Base-by-base conservation (phyloP, 208 protist species). In the Wallacemonas rigidus region DNA sequence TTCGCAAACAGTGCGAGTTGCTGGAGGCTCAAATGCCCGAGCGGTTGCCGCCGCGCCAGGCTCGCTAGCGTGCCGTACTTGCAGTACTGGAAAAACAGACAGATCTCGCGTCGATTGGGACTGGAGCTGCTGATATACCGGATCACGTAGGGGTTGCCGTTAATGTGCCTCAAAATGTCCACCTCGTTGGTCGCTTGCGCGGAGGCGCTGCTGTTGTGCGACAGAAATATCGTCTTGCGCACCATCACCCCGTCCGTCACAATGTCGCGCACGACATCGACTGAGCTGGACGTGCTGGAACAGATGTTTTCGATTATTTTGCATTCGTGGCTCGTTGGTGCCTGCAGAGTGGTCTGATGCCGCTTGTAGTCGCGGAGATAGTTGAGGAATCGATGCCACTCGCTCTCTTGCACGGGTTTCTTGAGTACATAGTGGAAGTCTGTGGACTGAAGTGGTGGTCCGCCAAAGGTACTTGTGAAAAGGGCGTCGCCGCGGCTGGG, bases 71-170 rank as follows among this genome's bases (percentile, higher is more conserved):
- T 72, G 15, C 85, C 81, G 65, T 57, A 70, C 40, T 76, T 75
- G 69, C 87, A 92, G 74, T 81, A 87, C 72, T 88, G 79, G 14
- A 90, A 82, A 35, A 79, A 78, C 48, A 92, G 84, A 57, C 82
- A 86, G 17, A 87, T 74, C 48, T 82, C 60, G 50, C 44, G 51
- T 5, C 65, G 70, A 38, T 17, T 72, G 1, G 71, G 70, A 0
- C 51, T 60, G 50, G 75, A 83, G 60, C 72, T 75, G 35, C 73
- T 73, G 15, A 82, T 61, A 67, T 83, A 93, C 5, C 81, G 12
- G 4, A 93, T 58, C 26, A 93, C 86, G 60, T 83, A 75, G 41
- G 81, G 76, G 69, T 79, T 76, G 39, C 61, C 56, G 35, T 62
- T 76, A 26, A 75, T 26, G 6, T 76, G 36, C 36, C 80, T 75